Conservation (phyloP, 768 basidiomycete genomes). For the Clitopilus hobsonii region DNA sequence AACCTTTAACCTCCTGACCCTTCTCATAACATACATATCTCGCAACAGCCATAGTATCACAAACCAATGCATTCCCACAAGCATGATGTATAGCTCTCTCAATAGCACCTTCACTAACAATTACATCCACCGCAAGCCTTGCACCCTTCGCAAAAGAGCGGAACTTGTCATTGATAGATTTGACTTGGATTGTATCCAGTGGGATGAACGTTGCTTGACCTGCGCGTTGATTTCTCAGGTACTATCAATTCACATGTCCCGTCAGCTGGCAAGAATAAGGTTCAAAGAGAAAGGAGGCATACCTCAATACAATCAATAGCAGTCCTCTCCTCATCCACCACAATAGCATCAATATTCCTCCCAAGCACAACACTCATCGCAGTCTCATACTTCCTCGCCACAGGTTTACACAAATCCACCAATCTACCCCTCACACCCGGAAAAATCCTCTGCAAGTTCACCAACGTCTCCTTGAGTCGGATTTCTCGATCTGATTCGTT, state of each 20-base stretch:
- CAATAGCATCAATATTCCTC: conserved; percentile 90
- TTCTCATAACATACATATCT: conserved; percentile 89
- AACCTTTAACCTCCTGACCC: conserved; percentile 95
- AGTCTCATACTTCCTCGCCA: conserved; percentile 84
- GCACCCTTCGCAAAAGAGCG: conserved; percentile 88
- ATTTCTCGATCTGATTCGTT: conserved; percentile 82
- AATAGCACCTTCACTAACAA: conserved; percentile 76
- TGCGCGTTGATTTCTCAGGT: conserved; percentile 90
- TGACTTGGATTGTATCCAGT: conserved; percentile 94
- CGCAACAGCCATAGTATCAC: conserved; percentile 94
- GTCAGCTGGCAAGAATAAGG: not conserved
- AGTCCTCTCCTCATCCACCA: conserved; percentile 95
- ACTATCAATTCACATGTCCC: conserved; percentile 39
- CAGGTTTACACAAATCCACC: conserved; percentile 92
- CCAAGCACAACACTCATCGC: conserved; percentile 92
- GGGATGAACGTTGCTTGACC: conserved; percentile 98
- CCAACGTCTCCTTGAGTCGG: conserved; percentile 80
- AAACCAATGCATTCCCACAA: conserved; percentile 92
- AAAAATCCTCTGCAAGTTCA: conserved; percentile 83
- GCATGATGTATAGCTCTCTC: conserved; percentile 96
- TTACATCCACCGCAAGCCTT: conserved; percentile 80
- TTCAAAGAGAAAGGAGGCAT: conserved; percentile 9
- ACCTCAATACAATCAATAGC: conserved; percentile 98
- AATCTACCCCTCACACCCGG: conserved; percentile 92
- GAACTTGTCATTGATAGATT: conserved; percentile 91